Evolutionary conservation across 257 asterid species (phyloP), one percentile per base, ranked within the genome.

Genomic region (Solanum ahanhuiri): DNA sequence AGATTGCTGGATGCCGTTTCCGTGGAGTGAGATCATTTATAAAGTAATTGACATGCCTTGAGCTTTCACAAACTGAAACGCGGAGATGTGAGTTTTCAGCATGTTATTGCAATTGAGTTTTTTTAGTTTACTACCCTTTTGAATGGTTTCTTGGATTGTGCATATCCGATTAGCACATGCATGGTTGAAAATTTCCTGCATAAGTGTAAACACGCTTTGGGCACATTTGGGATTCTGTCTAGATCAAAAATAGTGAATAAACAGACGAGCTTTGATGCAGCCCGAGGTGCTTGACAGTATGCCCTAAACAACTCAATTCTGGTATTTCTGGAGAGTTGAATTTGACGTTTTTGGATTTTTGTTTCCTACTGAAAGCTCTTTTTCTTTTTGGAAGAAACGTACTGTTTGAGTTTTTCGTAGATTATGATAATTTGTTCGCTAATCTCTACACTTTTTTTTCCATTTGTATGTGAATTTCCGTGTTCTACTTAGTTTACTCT

Each of bases 1-100:
- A 92, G 86, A 71, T 89, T 96, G 79, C 92, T 96, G 35, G 91
- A 93, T 86, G 94, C 87, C 22, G 88, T 93, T 45, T 89, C 92
- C 12, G 86, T 69, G 37, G 94, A 93, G 91, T 94, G 95, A 93
- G 87, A 85, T 77, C 69, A 14, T 22, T 83, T 28, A 25, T 79
- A 17, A 30, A 9, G 69, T 54, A 34, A 25, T 23, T 58, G 73
- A 37, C 25, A 60, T 73, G 23, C 75, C 66, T 54, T 33, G 17
- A 41, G 67, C 71, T 31, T 73, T 72, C 34, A 75, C 45, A 85
- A 58, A 75, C 84, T 51, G 87, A 37, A 79, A 33, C 23, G 1
- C 30, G n/a, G 81, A 73, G 67, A 58, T 15, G 5, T 45, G 66
- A 72, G 57, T 37, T 71, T 67, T 71, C 54, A 85, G 83, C 69